phyloP scores from a whole-genome alignment of 306 rosid genomes.

The Myrica gale region DNA sequence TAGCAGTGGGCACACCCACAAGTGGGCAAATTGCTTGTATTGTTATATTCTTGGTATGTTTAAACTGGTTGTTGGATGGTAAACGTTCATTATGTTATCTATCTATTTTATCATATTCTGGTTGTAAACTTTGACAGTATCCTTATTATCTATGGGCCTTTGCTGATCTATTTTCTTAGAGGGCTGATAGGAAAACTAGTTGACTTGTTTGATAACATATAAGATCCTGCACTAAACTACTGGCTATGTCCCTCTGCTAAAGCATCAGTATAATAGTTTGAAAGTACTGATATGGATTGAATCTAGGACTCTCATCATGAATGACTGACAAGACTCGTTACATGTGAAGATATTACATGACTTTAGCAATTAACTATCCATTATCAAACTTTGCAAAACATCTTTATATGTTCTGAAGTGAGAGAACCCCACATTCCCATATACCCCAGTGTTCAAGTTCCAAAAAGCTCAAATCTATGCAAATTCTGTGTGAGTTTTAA shows the following conservation, averaged over 20 bases:
- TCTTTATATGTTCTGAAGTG: background rate
- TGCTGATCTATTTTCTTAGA: conserved; percentile 17
- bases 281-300: too few relatives aligned
- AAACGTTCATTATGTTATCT: too few relatives aligned
- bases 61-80: background rate
- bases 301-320: background rate
- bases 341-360: background rate
- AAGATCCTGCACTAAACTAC: background rate
- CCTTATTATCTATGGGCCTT: conserved; percentile 4
- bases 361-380: background rate
- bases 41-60: background rate
- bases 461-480: conserved; percentile 2
- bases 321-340: background rate
- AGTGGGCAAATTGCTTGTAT: background rate
- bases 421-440: conserved; percentile 2
- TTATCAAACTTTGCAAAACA: background rate
- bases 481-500: too few relatives aligned
- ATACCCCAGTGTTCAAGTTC: conserved; percentile 3
- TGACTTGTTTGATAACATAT: background rate
- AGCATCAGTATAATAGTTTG: background rate
- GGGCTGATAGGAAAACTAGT: background rate
- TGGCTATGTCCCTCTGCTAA: too few relatives aligned
- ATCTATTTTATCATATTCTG: too few relatives aligned
- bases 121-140: background rate
- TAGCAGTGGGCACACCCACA: too few relatives aligned